Evolutionary conservation across 2,329 filamentous ascomycete species (phyloP), one percentile per base, ranked within the genome.

Genomic region (Botryotinia narcissicola): DNA sequence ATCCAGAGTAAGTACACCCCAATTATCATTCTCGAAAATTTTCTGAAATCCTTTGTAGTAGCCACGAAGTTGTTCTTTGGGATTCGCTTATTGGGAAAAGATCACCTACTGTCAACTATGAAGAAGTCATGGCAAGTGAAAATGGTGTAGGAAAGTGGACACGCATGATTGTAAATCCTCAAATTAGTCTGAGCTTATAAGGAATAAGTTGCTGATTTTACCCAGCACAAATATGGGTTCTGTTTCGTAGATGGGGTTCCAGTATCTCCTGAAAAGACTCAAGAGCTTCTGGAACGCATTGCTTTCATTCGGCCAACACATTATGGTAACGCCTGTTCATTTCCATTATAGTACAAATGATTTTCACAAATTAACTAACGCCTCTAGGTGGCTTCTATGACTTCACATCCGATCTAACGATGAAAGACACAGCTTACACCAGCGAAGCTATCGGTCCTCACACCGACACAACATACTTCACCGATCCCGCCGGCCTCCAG

Each of bases 381-480:
- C 35, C 12, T 71, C 77, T 22, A 85, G 87, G 90, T 75, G 90
- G 87, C 42, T 93, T 93, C 82, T 93, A 91, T 85, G 95, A 98
- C 82, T 98, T 98, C 82, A 93, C 93, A 0, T 92, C 95, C 8
- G 93, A 98, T 82, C 87, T 98, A 37, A 91, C 93, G 42, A 92
- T 92, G 80, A 95, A 95, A 76, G 94, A 97, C 80, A 97, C 93
- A 2, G 94, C 94, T 5, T 99, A 98, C 84, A 98, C 95, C 2
- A 94, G 57, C 14, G 66, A 73, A 69, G 90, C 91, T 1, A 88
- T 99, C 4, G 89, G 90, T 32, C 91, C 93, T 0, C 96, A 99
- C 82, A 98, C 95, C 1, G 96, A 99, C 83, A 98, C 90, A 10
- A 97, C 95, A 1, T 98, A 99, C 83, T 98, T 98, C 83, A 94